These are phyloP conservation scores for Mycosphaerelloides madeirae DNA, from an alignment of 2,329 filamentous ascomycete species.

Conservation along the genomic window DNA sequence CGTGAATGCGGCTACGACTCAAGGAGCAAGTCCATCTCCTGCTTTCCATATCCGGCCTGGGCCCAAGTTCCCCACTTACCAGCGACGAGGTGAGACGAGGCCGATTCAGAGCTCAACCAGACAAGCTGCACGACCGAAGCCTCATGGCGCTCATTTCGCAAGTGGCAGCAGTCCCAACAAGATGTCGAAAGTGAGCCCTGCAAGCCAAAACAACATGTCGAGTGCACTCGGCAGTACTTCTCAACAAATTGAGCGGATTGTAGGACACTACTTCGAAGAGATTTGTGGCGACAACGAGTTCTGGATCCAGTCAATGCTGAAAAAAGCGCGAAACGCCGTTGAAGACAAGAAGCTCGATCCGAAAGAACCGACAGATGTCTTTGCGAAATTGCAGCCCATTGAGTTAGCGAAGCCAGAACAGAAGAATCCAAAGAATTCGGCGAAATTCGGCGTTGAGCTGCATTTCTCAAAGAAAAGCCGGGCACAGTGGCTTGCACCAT, in stretches of 20 bases:
- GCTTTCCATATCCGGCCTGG: no score
- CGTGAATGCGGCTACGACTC: no score
- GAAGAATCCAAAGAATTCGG: not conserved
- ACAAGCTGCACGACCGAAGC: not conserved
- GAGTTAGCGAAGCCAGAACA: not conserved
- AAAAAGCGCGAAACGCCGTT: conserved; percentile 16
- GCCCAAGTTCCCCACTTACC: not conserved
- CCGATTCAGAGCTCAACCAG: not conserved
- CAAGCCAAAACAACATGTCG: not conserved
- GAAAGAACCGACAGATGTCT: conserved; percentile 9
- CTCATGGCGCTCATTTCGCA: not conserved
- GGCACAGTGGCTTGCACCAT: conserved; percentile 4
- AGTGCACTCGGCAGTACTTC: not conserved
- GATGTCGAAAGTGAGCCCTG: not conserved
- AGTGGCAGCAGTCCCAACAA: not conserved
- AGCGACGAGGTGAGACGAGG: not conserved
- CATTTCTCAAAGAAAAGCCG: not conserved
- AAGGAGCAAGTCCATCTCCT: no score
- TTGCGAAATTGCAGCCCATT: conserved; percentile 15
- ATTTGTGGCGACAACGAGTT: conserved; percentile 26
- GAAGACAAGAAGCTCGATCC: not conserved
- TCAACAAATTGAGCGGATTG: conserved; percentile 20
- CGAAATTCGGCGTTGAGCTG: conserved; percentile 1
- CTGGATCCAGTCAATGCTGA: conserved; percentile 19
- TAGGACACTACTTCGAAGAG: conserved; percentile 25